Evolutionary conservation across 1,284 basidiomycete genomes (phyloP).

Genomic region (Moesziomyces sp.): DNA sequence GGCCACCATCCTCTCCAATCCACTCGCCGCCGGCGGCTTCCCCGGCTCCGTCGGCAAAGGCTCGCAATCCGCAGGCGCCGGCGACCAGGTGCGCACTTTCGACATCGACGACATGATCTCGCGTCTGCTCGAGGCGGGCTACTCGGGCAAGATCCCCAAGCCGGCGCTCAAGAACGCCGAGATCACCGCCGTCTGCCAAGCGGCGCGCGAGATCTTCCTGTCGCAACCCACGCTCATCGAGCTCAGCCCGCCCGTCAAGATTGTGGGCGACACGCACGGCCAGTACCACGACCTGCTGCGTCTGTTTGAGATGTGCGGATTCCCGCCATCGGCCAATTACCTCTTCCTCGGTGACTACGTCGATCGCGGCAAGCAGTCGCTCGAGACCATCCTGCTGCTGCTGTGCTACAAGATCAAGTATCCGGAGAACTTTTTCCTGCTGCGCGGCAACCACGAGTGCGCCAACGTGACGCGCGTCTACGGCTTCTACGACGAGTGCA

Average conservation of each 20-base stretch:
- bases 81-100: conserved; percentile 71
- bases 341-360: conserved; percentile 99
- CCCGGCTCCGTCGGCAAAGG: conserved; percentile 35
- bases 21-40: conserved; percentile 36
- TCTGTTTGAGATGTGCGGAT: conserved; percentile 99
- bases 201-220: conserved; percentile 96
- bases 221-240: conserved; percentile 97
- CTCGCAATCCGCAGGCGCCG: conserved; percentile 33
- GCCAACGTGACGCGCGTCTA: conserved; percentile 99
- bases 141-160: conserved; percentile 97
- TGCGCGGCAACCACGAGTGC: conserved; percentile 98
- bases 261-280: conserved; percentile 98
- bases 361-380: conserved; percentile 96
- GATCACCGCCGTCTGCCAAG: conserved; percentile 92
- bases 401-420: conserved; percentile 98
- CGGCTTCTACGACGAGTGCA: conserved; percentile 99
- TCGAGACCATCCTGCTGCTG: conserved; percentile 95
- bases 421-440: conserved; percentile 98
- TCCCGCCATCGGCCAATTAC: conserved; percentile 96
- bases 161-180: conserved; percentile 96
- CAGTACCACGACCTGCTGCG: conserved; percentile 98
- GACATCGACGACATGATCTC: conserved; percentile 99
- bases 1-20: conserved; percentile 51
- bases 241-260: conserved; percentile 97
- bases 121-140: conserved; percentile 93